Conservation (phyloP, 2,329 filamentous ascomycete genomes). For the Fusarium veterinarium region DNA sequence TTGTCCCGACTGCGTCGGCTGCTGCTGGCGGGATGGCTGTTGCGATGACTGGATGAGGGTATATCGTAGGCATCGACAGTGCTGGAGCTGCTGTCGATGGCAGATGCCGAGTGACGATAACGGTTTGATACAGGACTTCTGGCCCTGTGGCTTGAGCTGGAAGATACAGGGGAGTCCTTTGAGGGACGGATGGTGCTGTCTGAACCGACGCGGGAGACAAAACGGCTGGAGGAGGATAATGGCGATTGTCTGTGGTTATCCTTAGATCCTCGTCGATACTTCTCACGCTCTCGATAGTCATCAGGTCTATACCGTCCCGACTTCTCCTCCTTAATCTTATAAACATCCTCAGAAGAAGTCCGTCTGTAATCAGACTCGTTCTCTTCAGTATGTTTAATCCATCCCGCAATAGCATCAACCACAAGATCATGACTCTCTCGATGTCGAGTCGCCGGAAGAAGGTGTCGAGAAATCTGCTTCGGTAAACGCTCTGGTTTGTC, state of each 20-base stretch:
- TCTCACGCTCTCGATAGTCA: conserved; percentile 32
- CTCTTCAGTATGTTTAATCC: conserved; percentile 41
- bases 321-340: conserved; percentile 33
- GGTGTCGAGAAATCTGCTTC: conserved; percentile 78
- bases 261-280: conserved; percentile 31
- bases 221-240: conserved; percentile 24
- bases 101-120: conserved; percentile 33
- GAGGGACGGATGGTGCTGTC: conserved; percentile 29
- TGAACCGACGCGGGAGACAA: conserved; percentile 28
- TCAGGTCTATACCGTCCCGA: conserved; percentile 29
- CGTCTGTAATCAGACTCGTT: conserved; percentile 23
- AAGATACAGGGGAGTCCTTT: conserved; percentile 27
- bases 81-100: conserved; percentile 22
- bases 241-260: conserved; percentile 33
- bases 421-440: conserved; percentile 68
- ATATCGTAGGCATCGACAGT: conserved; percentile 26
- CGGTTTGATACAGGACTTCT: conserved; percentile 39
- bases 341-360: conserved; percentile 27
- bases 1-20: conserved; percentile 41
- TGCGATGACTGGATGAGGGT: conserved; percentile 14
- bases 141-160: conserved; percentile 15
- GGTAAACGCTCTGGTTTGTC: conserved; percentile 79
- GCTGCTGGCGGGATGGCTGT: conserved; percentile 18
- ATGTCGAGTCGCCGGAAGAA: conserved; percentile 74
- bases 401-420: conserved; percentile 67